These are phyloP conservation scores for Cladosporium sp. DNA, from an alignment of 2,329 filamentous ascomycete species.

Conservation along the genomic window DNA sequence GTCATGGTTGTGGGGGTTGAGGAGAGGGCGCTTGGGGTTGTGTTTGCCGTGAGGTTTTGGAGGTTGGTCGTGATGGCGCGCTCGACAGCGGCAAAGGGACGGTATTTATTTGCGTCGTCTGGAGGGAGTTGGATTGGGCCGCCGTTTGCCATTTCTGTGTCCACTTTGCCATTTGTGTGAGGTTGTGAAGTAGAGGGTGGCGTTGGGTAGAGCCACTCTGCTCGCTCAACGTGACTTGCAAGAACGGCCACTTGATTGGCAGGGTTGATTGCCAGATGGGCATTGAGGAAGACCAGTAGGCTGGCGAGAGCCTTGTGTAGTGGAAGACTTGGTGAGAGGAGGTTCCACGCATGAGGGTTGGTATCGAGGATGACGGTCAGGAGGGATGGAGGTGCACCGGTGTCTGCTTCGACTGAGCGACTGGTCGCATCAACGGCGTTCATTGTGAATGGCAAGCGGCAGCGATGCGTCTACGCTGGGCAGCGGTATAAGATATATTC, in stretches of 20 bases:
- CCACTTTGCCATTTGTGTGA: constrained; percentile 31
- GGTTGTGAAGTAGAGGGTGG: constrained; percentile 34
- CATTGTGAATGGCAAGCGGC: constrained; percentile 45
- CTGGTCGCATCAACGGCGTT: constrained; percentile 64
- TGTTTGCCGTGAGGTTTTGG: constrained; percentile 68
- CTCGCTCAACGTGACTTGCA: constrained; percentile 82
- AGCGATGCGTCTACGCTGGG: background rate
- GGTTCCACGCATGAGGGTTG: constrained; percentile 90
- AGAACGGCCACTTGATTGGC: constrained; percentile 90
- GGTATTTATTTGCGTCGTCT: constrained; percentile 80
- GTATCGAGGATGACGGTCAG: constrained; percentile 92
- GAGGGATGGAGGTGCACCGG: constrained; percentile 67
- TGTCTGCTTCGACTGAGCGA: constrained; percentile 39
- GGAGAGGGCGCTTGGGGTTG: constrained; percentile 64
- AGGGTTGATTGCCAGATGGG: constrained; percentile 91
- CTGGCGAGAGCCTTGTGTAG: constrained; percentile 83
- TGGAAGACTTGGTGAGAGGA: constrained; percentile 71
- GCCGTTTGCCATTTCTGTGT: constrained; percentile 32
- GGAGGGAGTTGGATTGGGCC: constrained; percentile 33
- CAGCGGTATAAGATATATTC: background rate
- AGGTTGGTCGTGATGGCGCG: constrained; percentile 74
- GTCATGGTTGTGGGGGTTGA: constrained; percentile 77
- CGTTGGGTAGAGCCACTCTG: constrained; percentile 84
- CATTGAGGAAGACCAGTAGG: constrained; percentile 94
- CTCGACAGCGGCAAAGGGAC: constrained; percentile 86